These are phyloP conservation scores for Clarireedia sp. DNA, from an alignment of 2,329 filamentous ascomycete species.

Conservation along the genomic window DNA sequence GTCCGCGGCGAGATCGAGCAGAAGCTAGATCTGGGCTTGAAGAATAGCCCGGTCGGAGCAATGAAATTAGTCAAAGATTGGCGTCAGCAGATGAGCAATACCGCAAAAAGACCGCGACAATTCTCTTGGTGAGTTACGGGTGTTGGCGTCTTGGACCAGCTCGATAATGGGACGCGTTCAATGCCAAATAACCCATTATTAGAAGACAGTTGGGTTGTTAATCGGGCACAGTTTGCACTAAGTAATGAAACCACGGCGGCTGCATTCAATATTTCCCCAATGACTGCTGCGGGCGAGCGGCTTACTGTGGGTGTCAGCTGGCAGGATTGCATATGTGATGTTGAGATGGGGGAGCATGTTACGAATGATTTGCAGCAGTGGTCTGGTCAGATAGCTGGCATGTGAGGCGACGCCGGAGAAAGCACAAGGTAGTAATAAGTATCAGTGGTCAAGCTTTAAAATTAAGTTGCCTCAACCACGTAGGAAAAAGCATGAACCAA, in stretches of 20 bases:
- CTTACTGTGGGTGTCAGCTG: background rate
- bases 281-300: background rate
- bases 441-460: too few species aligned
- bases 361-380: background rate
- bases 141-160: background rate
- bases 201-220: background rate
- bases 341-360: background rate
- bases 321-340: background rate
- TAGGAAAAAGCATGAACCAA: too few species aligned
- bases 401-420: too few species aligned
- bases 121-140: background rate
- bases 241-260: background rate
- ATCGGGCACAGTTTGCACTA: background rate
- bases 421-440: too few species aligned
- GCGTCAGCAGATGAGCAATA: background rate
- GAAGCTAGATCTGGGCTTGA: background rate
- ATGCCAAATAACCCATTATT: background rate
- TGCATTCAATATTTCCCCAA: background rate
- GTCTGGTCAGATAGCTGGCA: background rate
- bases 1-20: background rate
- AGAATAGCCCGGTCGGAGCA: background rate
- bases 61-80: background rate
- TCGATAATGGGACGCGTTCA: too few species aligned
- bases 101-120: background rate
- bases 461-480: too few species aligned